Evolutionary conservation across 371 early-diverging fungal species (phyloP).

Genomic region (Batkoa obscura): DNA sequence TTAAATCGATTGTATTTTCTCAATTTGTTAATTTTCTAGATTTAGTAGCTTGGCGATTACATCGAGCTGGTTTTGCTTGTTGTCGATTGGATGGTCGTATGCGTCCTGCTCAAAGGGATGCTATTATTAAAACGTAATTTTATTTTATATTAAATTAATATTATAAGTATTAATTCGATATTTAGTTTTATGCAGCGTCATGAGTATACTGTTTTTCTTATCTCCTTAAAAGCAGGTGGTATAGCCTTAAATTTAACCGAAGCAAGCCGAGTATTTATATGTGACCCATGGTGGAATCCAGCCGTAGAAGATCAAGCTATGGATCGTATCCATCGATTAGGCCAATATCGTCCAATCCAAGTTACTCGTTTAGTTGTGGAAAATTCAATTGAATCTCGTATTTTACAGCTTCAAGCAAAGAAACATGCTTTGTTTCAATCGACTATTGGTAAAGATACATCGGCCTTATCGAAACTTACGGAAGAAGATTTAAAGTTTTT

Average conservation of each 20-base stretch:
- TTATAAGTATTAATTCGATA: too few species aligned
- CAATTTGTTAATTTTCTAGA: constrained; percentile 90
- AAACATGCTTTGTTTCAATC: constrained; percentile 79
- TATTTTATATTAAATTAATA: too few species aligned
- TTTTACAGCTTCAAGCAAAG: constrained; percentile 85
- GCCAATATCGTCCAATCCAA: constrained; percentile 72
- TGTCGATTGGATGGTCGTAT: constrained; percentile 90
- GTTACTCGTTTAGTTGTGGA: constrained; percentile 81
- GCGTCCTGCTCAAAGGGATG: constrained; percentile 63
- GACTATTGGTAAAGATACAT: constrained; percentile 63
- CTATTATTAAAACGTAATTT: constrained; percentile 47
- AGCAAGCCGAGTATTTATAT: constrained; percentile 78
- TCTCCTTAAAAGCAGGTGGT: constrained; percentile 88
- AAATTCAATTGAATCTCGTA: constrained; percentile 88
- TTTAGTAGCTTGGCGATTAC: constrained; percentile 84
- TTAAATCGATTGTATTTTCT: constrained; percentile 72
- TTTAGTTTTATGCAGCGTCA: constrained; percentile 74
- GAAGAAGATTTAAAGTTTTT: constrained; percentile 75
- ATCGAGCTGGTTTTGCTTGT: constrained; percentile 78
- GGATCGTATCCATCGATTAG: constrained; percentile 84
- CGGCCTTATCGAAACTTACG: constrained; percentile 41
- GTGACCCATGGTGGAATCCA: constrained; percentile 93
- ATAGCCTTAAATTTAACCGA: constrained; percentile 91
- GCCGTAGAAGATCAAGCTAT: constrained; percentile 48
- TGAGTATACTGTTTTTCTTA: constrained; percentile 67